Evolutionary conservation across 495 filamentous ascomycete genomes (phyloP).

Genomic region (Xylaria acuta): DNA sequence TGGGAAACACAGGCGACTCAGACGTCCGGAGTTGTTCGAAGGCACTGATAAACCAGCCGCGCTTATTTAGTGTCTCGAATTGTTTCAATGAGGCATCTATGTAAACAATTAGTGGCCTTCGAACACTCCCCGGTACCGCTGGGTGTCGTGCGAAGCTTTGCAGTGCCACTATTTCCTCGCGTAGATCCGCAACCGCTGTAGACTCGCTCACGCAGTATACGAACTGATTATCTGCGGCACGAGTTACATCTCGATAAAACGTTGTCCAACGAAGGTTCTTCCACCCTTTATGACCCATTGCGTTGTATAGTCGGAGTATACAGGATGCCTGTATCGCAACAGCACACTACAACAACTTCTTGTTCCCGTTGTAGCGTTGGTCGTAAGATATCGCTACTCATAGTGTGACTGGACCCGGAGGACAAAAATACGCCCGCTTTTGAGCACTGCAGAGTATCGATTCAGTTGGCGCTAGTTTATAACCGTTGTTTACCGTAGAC

Average conservation of each 20-base stretch:
- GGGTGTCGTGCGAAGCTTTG: constrained; percentile 8
- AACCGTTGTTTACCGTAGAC: constrained; percentile 1
- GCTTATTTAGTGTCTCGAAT: constrained; percentile 17
- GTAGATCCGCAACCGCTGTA: constrained; percentile 8
- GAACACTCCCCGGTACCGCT: constrained; percentile 6
- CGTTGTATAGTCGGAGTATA: not conserved
- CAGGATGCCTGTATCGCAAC: not conserved
- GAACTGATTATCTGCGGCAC: constrained; percentile 6
- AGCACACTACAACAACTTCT: not conserved
- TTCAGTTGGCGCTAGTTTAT: not conserved
- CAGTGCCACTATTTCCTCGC: constrained; percentile 19
- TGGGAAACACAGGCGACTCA: not conserved
- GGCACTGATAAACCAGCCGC: constrained; percentile 12
- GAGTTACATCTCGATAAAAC: constrained; percentile 17
- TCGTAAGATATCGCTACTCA: not conserved
- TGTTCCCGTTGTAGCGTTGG: not conserved
- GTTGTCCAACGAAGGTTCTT: constrained; percentile 8
- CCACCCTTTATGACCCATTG: constrained; percentile 2
- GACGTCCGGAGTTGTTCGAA: not conserved
- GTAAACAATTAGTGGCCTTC: constrained; percentile 8
- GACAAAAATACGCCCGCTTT: not conserved
- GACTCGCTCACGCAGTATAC: not conserved
- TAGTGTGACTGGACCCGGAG: not conserved
- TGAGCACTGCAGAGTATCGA: not conserved
- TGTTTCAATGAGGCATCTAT: constrained; percentile 19